These are phyloP conservation scores for Suillus subluteus DNA, from an alignment of 768 basidiomycete species.

Conservation along the genomic window DNA sequence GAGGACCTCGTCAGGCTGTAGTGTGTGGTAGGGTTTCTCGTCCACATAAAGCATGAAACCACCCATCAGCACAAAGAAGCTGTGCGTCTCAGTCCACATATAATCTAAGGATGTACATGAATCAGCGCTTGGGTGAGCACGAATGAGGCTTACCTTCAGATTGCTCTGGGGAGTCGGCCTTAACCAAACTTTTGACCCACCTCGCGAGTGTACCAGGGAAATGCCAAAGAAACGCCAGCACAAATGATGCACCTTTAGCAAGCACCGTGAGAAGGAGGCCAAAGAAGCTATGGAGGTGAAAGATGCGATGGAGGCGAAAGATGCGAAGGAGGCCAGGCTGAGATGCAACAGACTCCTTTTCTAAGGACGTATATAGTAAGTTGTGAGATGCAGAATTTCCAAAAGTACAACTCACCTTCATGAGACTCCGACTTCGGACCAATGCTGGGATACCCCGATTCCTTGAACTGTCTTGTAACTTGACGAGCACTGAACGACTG, in stretches of 20 bases:
- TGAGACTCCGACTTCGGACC: not conserved
- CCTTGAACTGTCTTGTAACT: slow-evolving; percentile 1
- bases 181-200: not conserved
- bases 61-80: slow-evolving; percentile 17
- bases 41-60: slow-evolving; percentile 21
- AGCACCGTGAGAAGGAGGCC: too few relatives aligned
- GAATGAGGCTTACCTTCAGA: not conserved
- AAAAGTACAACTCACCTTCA: not conserved
- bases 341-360: too few relatives aligned
- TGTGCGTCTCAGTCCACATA: slow-evolving; percentile 9
- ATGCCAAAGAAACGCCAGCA: too few relatives aligned
- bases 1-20: not conserved
- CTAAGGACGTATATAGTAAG: too few relatives aligned
- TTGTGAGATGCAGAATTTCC: not conserved
- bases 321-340: too few relatives aligned
- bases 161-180: not conserved
- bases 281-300: too few relatives aligned
- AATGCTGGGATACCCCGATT: too few relatives aligned
- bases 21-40: slow-evolving; percentile 1
- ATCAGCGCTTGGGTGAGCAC: too few relatives aligned
- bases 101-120: not conserved
- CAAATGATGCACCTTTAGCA: too few relatives aligned
- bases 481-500: slow-evolving; percentile 22
- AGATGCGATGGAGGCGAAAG: too few relatives aligned
- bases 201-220: not conserved